Evolutionary conservation across 73 alveolate species (phyloP).

Genomic region (Paramecium biaurelia): DNA sequence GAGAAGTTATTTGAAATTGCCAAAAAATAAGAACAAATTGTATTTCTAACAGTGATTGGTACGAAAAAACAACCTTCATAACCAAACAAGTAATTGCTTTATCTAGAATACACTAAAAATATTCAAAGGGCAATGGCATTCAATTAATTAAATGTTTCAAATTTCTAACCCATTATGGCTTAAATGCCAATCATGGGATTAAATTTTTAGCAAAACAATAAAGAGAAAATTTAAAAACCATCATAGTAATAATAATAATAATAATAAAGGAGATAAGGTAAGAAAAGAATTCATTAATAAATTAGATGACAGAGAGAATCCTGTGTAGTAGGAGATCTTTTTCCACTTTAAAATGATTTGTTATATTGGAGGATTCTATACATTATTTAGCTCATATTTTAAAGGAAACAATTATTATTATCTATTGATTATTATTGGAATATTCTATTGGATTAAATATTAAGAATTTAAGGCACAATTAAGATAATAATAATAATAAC

Average conservation of each 20-base stretch:
- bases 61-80: not conserved
- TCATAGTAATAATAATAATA: too few species aligned
- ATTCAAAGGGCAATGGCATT: not conserved
- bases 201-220: not conserved
- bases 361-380: not conserved
- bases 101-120: not conserved
- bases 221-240: not conserved
- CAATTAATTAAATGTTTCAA: not conserved
- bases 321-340: not conserved
- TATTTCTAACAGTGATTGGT: not conserved
- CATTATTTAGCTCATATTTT: not conserved
- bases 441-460: slow-evolving; percentile 11
- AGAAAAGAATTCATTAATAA: not conserved
- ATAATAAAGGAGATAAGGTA: not conserved
- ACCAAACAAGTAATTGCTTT: not conserved
- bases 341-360: not conserved
- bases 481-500: not conserved
- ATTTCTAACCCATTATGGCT: not conserved
- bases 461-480: not conserved
- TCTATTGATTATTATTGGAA: not conserved
- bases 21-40: not conserved
- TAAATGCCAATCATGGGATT: not conserved
- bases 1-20: not conserved
- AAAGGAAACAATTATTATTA: not conserved
- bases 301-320: not conserved